Evolutionary conservation across 169 alveolate genomes (phyloP).

Genomic region (Babesia sp.): DNA sequence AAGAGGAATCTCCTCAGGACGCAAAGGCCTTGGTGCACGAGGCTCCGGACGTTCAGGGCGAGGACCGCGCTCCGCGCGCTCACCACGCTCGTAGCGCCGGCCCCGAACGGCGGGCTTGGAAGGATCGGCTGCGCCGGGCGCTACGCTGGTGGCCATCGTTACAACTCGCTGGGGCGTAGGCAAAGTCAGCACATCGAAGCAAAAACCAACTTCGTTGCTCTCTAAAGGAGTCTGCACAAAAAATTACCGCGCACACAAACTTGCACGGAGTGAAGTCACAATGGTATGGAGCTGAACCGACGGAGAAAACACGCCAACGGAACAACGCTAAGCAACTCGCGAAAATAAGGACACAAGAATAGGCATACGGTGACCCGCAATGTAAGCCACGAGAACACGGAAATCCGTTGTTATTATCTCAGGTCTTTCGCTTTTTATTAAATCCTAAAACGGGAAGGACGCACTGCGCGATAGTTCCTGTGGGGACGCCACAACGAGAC

Average conservation of each 20-base stretch:
- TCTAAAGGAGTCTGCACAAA: background rate
- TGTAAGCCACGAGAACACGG: background rate
- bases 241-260: background rate
- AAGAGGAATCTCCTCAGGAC: conserved; percentile 58
- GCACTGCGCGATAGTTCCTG: conserved; percentile 7
- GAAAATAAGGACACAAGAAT: background rate
- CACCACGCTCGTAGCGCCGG: conserved; percentile 15
- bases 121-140: conserved; percentile 16
- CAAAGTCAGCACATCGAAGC: conserved; percentile 35
- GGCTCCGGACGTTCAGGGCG: conserved; percentile 24
- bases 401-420: background rate
- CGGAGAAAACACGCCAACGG: background rate
- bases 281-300: background rate
- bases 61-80: conserved; percentile 17
- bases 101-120: conserved; percentile 17
- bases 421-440: background rate
- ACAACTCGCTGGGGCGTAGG: conserved; percentile 29
- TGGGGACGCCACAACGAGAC: conserved; percentile 35
- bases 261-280: background rate
- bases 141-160: conserved; percentile 34
- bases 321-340: background rate
- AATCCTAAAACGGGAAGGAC: background rate
- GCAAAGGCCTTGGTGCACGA: conserved; percentile 42
- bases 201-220: background rate
- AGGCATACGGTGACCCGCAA: background rate